Evolutionary conservation across 208 protist species (phyloP), one percentile per base, ranked within the genome.

Genomic region (Porcisia hertigi): DNA sequence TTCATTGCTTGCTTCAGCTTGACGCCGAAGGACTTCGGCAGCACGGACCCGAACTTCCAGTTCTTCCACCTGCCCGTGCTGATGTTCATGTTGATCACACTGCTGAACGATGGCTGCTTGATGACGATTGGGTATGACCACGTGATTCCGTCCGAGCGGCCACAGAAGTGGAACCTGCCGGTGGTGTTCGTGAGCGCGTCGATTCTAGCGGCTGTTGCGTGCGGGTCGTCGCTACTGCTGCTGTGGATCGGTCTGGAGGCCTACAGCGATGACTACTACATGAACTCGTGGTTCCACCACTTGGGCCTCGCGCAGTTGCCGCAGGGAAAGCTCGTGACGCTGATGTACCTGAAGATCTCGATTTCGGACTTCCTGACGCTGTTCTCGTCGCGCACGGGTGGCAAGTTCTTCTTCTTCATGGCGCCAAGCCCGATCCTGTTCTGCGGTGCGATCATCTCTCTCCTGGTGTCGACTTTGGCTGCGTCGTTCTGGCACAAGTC

Each of bases 81-180:
- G 39, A 90, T 98, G 90, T 94, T 98, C 82, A 95, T 98, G 91
- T 84, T 98, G 60, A 96, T 98, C 83, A 97, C 94, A 67, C 78
- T 97, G 52, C 84, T 97, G 55, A 92, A 94, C 83, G 90, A 94
- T 76, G 88, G 88, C 66, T 88, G 88, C 70, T 73, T 94, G 69
- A 89, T 94, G 79, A 86, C 90, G 73, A 94, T 94, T 71, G 88
- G 86, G 64, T 92, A 92, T 78, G 90, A 94, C 75, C 70, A 84
- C 71, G 88, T 92, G 58, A 54, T 85, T 18, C 82, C 88, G 69
- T 87, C 82, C 25, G 76, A 84, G 76, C 78, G 75, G 18, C 89
- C 89, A 52, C 86, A 94, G 80, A 79, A 79, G 67, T 94, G 89
- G 89, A 94, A 94, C 76, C 76, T 94, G 57, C 78, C 80, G 14